phyloP scores from a whole-genome alignment of 2,329 filamentous ascomycete genomes.

The Aspergillus novoparasiticus region DNA sequence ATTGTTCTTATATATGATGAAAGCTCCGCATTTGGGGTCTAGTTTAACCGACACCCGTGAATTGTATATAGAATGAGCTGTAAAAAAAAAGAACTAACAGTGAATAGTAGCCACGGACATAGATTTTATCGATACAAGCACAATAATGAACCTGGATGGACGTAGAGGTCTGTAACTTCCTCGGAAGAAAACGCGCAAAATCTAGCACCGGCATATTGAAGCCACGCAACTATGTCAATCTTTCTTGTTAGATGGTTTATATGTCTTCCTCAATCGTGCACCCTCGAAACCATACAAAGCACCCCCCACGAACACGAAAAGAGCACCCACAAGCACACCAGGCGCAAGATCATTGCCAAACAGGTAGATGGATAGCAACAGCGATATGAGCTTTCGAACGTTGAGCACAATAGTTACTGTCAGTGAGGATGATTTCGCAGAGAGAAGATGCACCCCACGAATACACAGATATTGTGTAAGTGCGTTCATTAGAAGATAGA shows the following conservation, averaged over 20 bases:
- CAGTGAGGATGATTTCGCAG: slow-evolving; percentile 82
- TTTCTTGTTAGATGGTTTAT: slow-evolving; percentile 21
- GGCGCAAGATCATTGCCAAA: slow-evolving; percentile 82
- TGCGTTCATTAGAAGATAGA: slow-evolving; percentile 56
- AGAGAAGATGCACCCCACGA: slow-evolving; percentile 91
- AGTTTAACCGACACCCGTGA: not conserved
- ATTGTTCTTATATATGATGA: not conserved
- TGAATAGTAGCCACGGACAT: not conserved
- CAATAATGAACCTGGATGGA: not conserved
- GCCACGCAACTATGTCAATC: slow-evolving; percentile 8
- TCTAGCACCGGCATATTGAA: not conserved
- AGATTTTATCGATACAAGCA: not conserved
- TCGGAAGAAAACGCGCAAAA: not conserved
- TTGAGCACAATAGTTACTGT: slow-evolving; percentile 97
- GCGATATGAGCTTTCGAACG: slow-evolving; percentile 87
- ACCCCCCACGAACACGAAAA: slow-evolving; percentile 87
- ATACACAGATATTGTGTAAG: slow-evolving; percentile 94
- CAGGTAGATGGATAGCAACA: slow-evolving; percentile 87
- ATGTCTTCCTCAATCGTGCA: slow-evolving; percentile 34
- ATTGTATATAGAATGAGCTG: not conserved
- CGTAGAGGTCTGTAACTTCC: not conserved
- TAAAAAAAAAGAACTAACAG: not conserved
- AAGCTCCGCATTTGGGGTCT: not conserved
- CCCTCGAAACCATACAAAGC: slow-evolving; percentile 82
- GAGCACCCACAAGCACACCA: slow-evolving; percentile 78